Conservation (phyloP, 116 monocot genomes). For the Dioscorea cayenensis region DNA sequence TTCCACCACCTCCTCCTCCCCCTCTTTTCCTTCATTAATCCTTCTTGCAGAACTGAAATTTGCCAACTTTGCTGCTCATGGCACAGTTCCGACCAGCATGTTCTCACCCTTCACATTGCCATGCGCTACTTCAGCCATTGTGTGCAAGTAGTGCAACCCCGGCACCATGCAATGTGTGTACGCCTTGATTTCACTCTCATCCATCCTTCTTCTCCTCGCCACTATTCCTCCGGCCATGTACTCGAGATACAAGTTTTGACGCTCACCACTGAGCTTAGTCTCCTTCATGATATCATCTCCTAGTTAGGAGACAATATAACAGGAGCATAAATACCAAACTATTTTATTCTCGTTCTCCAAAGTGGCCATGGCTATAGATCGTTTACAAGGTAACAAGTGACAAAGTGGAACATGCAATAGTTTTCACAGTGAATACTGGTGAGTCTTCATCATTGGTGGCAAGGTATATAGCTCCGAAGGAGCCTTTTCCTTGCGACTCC, state of each 20-base stretch:
- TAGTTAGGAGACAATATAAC: conserved; percentile 44
- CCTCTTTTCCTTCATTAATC: no score
- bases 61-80: conserved; percentile 27
- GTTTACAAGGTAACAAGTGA: neutral
- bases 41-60: conserved; percentile 46
- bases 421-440: conserved; percentile 45
- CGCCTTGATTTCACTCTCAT: conserved; percentile 24
- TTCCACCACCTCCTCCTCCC: neutral
- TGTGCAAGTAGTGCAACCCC: conserved; percentile 47
- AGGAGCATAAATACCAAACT: conserved; percentile 26
- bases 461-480: conserved; percentile 7
- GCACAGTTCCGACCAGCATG: conserved; percentile 20
- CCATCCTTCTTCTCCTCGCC: conserved; percentile 17
- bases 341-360: conserved; percentile 52
- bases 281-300: conserved; percentile 31
- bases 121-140: conserved; percentile 38
- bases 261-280: neutral
- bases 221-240: conserved; percentile 41
- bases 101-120: conserved; percentile 66
- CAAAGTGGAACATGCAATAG: conserved; percentile 12
- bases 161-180: conserved; percentile 22
- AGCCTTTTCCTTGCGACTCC: no score
- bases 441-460: conserved; percentile 22
- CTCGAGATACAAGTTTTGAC: conserved; percentile 55
- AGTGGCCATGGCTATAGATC: conserved; percentile 2